Evolutionary conservation across 1,139 yeast genomes (phyloP).

Genomic region (Scheffersomyces parashehatae): DNA sequence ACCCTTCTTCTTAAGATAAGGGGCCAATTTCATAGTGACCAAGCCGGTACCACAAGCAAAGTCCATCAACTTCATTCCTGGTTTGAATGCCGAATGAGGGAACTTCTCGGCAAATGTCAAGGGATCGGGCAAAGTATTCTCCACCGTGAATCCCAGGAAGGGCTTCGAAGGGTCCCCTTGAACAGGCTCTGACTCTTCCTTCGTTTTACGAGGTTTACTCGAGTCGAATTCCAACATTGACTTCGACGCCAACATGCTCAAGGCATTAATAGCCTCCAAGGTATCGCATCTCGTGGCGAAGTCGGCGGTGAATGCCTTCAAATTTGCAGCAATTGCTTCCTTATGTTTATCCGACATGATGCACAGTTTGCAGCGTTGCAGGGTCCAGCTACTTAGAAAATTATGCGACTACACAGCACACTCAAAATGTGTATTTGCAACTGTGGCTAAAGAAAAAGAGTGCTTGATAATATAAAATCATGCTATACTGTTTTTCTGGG

Average conservation of each 20-base stretch:
- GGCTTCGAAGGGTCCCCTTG: conserved; percentile 18
- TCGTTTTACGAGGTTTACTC: conserved; percentile 9
- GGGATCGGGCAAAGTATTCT: conserved; percentile 13
- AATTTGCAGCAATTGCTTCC: conserved; percentile 26
- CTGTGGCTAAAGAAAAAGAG: no score
- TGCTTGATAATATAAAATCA: no score
- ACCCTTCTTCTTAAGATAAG: conserved; percentile 21
- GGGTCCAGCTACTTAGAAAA: no score
- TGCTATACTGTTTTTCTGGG: no score
- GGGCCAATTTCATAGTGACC: conserved; percentile 29
- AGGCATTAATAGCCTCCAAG: conserved; percentile 15
- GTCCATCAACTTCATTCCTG: conserved; percentile 34
- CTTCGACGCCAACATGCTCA: conserved; percentile 22
- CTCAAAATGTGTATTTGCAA: no score
- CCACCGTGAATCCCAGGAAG: conserved; percentile 13
- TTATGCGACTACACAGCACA: no score
- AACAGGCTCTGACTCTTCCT: conserved; percentile 12
- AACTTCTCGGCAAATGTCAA: conserved; percentile 7
- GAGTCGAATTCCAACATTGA: conserved; percentile 22
- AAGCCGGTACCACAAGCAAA: conserved; percentile 51
- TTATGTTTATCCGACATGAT: conserved; percentile 6
- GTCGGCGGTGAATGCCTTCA: conserved; percentile 18
- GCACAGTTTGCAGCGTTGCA: no score
- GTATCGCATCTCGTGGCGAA: conserved; percentile 26
- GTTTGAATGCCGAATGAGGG: conserved; percentile 21